Evolutionary conservation across 768 basidiomycete species (phyloP).

Genomic region (Clavulina sp.): DNA sequence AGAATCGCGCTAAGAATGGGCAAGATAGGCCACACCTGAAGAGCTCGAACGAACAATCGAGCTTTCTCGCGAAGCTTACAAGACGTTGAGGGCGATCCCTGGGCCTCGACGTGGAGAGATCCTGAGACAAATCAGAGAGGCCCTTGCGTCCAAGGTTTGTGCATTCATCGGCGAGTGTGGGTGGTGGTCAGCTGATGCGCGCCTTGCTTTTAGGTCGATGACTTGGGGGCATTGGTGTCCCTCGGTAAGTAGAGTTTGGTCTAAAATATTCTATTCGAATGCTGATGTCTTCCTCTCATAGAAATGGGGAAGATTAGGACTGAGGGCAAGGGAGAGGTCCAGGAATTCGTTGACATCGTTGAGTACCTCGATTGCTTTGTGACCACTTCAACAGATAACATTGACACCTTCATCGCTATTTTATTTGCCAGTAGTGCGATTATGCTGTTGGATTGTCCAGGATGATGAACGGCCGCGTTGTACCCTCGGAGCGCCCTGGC

Average conservation of each 20-base stretch:
- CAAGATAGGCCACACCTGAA: slow-evolving; percentile 39
- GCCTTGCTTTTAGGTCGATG: slow-evolving; percentile 36
- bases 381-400: background rate
- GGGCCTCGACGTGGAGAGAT: slow-evolving; percentile 82
- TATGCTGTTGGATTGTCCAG: slow-evolving; percentile 85
- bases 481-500: slow-evolving; percentile 78
- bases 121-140: slow-evolving; percentile 71
- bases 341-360: slow-evolving; percentile 89
- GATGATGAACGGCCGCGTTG: slow-evolving; percentile 83
- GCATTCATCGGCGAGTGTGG: slow-evolving; percentile 1
- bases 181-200: background rate
- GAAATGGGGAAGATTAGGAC: slow-evolving; percentile 62
- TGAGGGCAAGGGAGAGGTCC: slow-evolving; percentile 85
- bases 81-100: slow-evolving; percentile 53
- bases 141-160: slow-evolving; percentile 54
- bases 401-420: background rate
- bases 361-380: slow-evolving; percentile 19
- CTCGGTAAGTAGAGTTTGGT: slow-evolving; percentile 9
- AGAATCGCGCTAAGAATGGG: background rate
- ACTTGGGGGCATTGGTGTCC: slow-evolving; percentile 65
- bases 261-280: slow-evolving; percentile 12
- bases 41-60: slow-evolving; percentile 56
- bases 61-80: slow-evolving; percentile 57
- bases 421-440: slow-evolving; percentile 45
- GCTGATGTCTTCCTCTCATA: slow-evolving; percentile 5